A percentile compares a stretch with the other conserved stretches of the same genome.
Conservation (phyloP, 169 alveolate species). For the Eimeria falciformis region DNA sequence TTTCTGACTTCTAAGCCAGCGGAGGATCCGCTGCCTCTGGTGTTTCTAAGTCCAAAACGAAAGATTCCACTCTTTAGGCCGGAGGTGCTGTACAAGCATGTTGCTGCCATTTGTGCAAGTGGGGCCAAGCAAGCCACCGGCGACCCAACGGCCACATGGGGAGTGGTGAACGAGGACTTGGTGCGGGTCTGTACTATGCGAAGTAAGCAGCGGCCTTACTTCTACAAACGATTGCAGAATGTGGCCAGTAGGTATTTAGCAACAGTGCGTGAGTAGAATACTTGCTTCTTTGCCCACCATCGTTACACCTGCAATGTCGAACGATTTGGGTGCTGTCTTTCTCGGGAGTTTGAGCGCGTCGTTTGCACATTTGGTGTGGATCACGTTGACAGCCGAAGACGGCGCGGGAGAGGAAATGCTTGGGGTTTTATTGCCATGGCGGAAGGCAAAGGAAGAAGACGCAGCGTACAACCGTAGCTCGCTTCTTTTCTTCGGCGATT, state of each 20-base stretch:
- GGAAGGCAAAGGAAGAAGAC: not conserved
- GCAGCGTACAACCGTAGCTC: not conserved
- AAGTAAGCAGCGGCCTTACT: not conserved
- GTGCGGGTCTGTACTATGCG: not conserved
- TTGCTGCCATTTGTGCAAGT: not conserved
- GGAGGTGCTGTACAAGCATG: not conserved
- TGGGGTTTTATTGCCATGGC: not conserved
- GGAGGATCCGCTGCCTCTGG: not conserved
- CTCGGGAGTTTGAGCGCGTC: no score
- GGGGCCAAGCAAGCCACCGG: not conserved
- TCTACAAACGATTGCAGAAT: no score
- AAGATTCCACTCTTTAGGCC: not conserved
- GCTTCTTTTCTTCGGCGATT: not conserved
- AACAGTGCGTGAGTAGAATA: no score
- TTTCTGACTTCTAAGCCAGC: not conserved
- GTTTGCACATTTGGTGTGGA: not conserved
- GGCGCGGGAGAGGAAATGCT: not conserved
- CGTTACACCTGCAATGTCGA: no score
- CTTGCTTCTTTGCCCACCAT: no score
- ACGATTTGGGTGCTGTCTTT: no score
- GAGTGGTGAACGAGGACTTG: not conserved
- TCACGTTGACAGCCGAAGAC: not conserved
- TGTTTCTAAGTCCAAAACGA: not conserved
- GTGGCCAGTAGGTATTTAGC: no score
- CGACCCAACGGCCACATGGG: not conserved